Conservation (phyloP, 768 basidiomycete species). For the Podaxis carcinomalis region DNA sequence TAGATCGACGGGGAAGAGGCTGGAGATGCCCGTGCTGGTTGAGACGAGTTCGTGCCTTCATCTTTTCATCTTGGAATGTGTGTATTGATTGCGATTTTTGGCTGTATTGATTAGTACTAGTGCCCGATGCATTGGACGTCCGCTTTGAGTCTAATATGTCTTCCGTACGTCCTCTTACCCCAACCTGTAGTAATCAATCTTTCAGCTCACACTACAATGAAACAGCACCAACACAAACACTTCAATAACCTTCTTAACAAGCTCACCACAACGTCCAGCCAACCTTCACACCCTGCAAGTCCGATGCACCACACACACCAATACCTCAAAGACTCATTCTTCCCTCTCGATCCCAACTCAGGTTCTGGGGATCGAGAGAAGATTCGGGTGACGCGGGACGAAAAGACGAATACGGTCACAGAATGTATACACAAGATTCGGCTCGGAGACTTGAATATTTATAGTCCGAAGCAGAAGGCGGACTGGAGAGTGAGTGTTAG, state of each 20-base stretch:
- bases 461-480: slow-evolving; percentile 72
- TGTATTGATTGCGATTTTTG: neutral
- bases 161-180: slow-evolving; percentile 44
- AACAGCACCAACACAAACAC: slow-evolving; percentile 79
- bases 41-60: slow-evolving; percentile 70
- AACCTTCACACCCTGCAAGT: slow-evolving; percentile 47
- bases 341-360: slow-evolving; percentile 29
- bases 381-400: slow-evolving; percentile 81
- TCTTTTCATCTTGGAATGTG: slow-evolving; percentile 5
- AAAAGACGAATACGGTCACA: slow-evolving; percentile 58
- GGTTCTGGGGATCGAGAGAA: slow-evolving; percentile 43
- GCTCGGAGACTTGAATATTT: slow-evolving; percentile 85
- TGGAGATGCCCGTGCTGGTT: slow-evolving; percentile 68
- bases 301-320: slow-evolving; percentile 75
- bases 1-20: slow-evolving; percentile 45
- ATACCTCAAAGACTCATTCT: slow-evolving; percentile 78
- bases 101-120: slow-evolving; percentile 49
- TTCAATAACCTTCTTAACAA: slow-evolving; percentile 87
- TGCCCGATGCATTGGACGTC: slow-evolving; percentile 54
- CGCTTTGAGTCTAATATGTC: slow-evolving; percentile 96
- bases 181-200: neutral
- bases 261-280: slow-evolving; percentile 54
- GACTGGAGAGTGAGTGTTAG: slow-evolving; percentile 96
- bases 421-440: slow-evolving; percentile 78
- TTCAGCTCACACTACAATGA: neutral